phyloP scores from a whole-genome alignment of 2,329 filamentous ascomycete species.

The Aspergillus udagawae region DNA sequence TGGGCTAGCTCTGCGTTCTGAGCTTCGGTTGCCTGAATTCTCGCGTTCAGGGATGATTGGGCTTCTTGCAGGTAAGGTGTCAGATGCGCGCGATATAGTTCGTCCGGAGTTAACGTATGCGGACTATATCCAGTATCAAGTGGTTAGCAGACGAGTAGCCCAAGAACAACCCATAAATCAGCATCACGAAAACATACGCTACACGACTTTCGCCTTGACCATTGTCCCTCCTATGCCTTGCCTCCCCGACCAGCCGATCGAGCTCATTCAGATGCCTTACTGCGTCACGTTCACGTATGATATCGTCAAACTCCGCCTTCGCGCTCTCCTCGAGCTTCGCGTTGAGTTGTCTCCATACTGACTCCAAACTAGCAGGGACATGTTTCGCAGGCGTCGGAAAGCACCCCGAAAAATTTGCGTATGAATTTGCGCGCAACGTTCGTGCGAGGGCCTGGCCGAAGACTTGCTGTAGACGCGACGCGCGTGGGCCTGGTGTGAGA shows the following conservation, averaged over 20 bases:
- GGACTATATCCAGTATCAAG: constrained; percentile 37
- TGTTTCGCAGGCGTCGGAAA: constrained; percentile 60
- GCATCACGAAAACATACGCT: constrained; percentile 44
- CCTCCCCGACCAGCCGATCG: constrained; percentile 57
- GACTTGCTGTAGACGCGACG: constrained; percentile 56
- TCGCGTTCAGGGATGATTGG: constrained; percentile 46
- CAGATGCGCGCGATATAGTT: constrained; percentile 57
- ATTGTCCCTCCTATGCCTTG: constrained; percentile 49
- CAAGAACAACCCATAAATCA: background rate
- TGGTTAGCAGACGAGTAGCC: background rate
- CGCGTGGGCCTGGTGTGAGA: constrained; percentile 56
- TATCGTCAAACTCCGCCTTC: constrained; percentile 58
- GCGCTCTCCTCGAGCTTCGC: constrained; percentile 56
- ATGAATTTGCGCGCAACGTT: constrained; percentile 58
- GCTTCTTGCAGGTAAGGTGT: constrained; percentile 53
- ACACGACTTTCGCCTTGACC: constrained; percentile 36
- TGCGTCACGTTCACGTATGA: constrained; percentile 54
- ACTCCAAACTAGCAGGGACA: constrained; percentile 53
- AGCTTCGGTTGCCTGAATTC: constrained; percentile 47
- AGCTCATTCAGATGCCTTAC: constrained; percentile 57
- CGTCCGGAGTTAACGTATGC: constrained; percentile 55
- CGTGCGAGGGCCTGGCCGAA: constrained; percentile 57
- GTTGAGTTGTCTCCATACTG: constrained; percentile 56
- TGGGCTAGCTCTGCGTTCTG: constrained; percentile 53
- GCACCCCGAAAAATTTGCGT: constrained; percentile 59